Base-by-base conservation (phyloP, 2,329 filamentous ascomycete species). In the Talaromyces sp. region DNA sequence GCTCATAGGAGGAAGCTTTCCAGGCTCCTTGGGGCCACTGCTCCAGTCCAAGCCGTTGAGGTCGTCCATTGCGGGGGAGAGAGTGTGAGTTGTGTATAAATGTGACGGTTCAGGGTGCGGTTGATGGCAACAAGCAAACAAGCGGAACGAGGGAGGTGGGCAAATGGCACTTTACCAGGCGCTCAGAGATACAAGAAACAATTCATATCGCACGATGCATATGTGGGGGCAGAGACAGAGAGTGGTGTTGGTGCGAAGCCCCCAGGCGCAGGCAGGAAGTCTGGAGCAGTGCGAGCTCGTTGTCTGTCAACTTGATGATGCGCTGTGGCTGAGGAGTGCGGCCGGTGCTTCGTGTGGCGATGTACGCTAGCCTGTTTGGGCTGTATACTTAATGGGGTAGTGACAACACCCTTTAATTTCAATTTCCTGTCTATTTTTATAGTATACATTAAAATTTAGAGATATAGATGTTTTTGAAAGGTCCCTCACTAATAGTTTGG, bases 11-110 rank as follows among this genome's bases (percentile, higher is more conserved):
- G 73, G 69, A 26, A 71, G 71, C 57, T 76, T 78, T 56, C 66
- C 69, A 59, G 71, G 50, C 38, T 68, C 67, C 60, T 70, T 69
- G 41, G 71, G 66, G 64, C 67, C 73, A 63, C 74, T 69, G 50
- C 67, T 73, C 78, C 78, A 81, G 65, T 72, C 75, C 65, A 80
- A 66, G 57, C 78, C 77, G 60, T 72, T 76, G 43, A 81, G 70
- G 64, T 81, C 79, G 56, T 81, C 78, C 79, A 81, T 81, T 11
- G 57, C 38, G 56, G 27, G 26, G 1, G 14, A 17, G 29, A 41
- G 29, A n/a, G 31, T 5, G 26, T 26, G 27, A 8, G 27, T 29
- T 4, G 32, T 35, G 32, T 14, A 7, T 32, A 32, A 12, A 4
- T 35, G 32, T 35, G 32, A 14, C 12, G 54, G 21, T 19, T 48